Percentiles rank a stretch among this genome's conserved stretches.
Evolutionary conservation across 495 filamentous ascomycete species (phyloP).

Genomic region (Penicillium bialowiezense): DNA sequence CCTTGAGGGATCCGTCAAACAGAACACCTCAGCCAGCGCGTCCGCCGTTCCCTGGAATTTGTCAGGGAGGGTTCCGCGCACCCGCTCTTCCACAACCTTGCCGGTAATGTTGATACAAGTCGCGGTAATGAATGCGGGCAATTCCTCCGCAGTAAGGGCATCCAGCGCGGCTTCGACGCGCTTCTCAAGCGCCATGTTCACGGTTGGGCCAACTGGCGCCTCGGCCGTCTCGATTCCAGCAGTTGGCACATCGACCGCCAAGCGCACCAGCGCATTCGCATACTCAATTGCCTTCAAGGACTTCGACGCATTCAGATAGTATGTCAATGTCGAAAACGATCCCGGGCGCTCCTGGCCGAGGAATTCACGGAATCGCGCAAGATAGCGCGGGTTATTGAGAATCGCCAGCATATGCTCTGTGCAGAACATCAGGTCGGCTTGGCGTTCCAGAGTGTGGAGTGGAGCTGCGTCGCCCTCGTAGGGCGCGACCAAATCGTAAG

Average conservation of each 20-base stretch:
- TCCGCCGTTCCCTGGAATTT: constrained; percentile 57
- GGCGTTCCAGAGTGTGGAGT: constrained; percentile 50
- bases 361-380: constrained; percentile 61
- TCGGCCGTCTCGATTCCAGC: constrained; percentile 45
- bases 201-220: constrained; percentile 42
- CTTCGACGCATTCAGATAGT: constrained; percentile 65
- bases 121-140: constrained; percentile 66
- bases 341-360: constrained; percentile 69
- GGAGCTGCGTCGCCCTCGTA: constrained; percentile 19
- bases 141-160: constrained; percentile 58
- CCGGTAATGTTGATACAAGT: constrained; percentile 32
- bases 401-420: constrained; percentile 56
- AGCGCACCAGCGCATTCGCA: constrained; percentile 59
- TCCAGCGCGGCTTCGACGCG: constrained; percentile 58
- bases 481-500: constrained; percentile 34
- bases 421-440: constrained; percentile 63
- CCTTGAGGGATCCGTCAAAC: constrained; percentile 70
- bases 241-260: constrained; percentile 22
- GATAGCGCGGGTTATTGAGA: constrained; percentile 63
- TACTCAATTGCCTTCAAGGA: constrained; percentile 69
- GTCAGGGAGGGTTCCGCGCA: constrained; percentile 30
- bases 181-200: constrained; percentile 53
- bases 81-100: constrained; percentile 32
- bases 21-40: constrained; percentile 72
- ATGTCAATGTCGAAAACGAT: constrained; percentile 62